Base-by-base conservation (phyloP, 176 grass and related monocot species). In the Elymus sibiricus region DNA sequence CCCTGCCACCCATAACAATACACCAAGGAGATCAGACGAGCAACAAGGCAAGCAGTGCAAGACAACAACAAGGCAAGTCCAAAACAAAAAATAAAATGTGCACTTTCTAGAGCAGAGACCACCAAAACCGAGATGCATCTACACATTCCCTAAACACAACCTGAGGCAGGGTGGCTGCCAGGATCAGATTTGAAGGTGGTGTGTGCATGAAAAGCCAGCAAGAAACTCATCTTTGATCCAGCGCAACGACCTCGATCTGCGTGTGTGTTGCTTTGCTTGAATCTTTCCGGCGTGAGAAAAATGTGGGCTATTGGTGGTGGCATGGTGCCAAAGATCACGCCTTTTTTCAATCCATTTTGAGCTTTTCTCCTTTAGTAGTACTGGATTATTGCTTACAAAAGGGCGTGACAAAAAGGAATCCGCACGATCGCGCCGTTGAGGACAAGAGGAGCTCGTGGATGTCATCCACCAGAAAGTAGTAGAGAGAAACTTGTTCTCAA, bases 361-460 rank as follows among this genome's bases (percentile, higher is more conserved):
- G 38, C 40, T 34, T 17, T 47, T 35, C 51, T 73, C 29, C 32
- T 78, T 70, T 16, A 40, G 34, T 76, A 62, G 60, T 28, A 29
- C 4, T 29, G 29, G 29, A 29, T 29, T 29, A 29, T 25, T 53
- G 49, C 46, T 37, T 32, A 43, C 43, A 71, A 80, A 88, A 19
- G 81, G 68, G 76, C 6, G 32, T 53, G 76, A 32, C 81, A 75
- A 80, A 89, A 80, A 24, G 82, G 51, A 85, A 85, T 85, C 72
- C 81, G 13, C 81, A 84, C 89, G 85, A 88, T 70, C 76, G 37
- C 62, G 1, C 61, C 77, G 61, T 70, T 72, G 40, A 64, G 70
- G 40, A 84, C 85, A 91, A 76, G 81, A 74, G 76, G 76, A 35
- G 39, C 77, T 77, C 47, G 61, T 76, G 85, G 49, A 78, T 91